Conservation (phyloP, 352 stramenopile genomes). For the Halophytophthora batemanensis region DNA sequence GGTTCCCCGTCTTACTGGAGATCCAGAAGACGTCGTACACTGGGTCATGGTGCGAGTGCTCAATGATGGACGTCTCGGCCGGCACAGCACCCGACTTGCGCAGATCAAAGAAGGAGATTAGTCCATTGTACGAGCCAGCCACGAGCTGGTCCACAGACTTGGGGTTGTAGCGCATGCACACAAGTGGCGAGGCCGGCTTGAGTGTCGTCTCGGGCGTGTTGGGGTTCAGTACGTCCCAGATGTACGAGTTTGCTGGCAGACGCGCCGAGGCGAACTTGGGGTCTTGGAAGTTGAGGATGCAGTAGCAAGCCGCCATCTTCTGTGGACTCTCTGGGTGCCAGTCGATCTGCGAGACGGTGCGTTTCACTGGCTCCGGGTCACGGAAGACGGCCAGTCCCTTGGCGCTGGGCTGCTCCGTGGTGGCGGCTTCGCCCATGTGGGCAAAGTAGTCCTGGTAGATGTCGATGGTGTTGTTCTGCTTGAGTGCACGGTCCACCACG, state of each 20-base stretch:
- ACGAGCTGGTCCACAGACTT: constrained; percentile 96
- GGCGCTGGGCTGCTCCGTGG: constrained; percentile 93
- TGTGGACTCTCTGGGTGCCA: constrained; percentile 96
- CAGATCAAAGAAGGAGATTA: constrained; percentile 96
- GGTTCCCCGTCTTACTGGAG: constrained; percentile 94
- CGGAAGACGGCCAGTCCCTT: constrained; percentile 97
- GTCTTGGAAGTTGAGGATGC: constrained; percentile 95
- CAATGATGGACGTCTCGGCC: constrained; percentile 92
- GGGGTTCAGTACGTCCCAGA: constrained; percentile 97
- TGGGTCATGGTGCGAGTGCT: constrained; percentile 97
- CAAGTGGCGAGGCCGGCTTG: constrained; percentile 84
- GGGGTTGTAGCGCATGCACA: constrained; percentile 95
- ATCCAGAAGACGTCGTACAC: constrained; percentile 97
- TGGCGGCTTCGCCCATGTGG: constrained; percentile 88
- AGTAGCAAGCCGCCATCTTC: constrained; percentile 97
- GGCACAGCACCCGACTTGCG: constrained; percentile 89
- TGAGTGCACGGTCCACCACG: constrained; percentile 91
- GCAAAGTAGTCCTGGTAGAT: constrained; percentile 98
- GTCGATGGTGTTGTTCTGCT: constrained; percentile 98
- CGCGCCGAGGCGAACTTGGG: constrained; percentile 84
- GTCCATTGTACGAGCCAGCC: constrained; percentile 95
- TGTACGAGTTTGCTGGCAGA: constrained; percentile 88
- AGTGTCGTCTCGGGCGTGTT: constrained; percentile 95
- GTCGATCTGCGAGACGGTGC: constrained; percentile 95
- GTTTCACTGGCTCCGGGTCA: constrained; percentile 92